Base-by-base conservation (phyloP, 768 basidiomycete species). In the Suillus lakei region DNA sequence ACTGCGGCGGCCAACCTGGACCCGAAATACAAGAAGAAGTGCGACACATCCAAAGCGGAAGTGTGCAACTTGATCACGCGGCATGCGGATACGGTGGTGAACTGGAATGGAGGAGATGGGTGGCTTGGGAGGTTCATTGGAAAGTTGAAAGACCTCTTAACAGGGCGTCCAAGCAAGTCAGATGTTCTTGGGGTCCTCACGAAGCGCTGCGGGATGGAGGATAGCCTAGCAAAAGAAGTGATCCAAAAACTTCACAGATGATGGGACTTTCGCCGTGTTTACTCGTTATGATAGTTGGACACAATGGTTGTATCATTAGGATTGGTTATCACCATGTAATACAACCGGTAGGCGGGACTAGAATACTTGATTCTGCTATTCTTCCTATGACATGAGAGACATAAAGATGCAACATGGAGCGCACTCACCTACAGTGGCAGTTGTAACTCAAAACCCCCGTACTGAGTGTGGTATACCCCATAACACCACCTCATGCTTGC, bases 11-110 rank as follows among this genome's bases (percentile, higher is more conserved):
- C 12, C 10, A 54, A 54, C 18, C 53, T 54, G 5, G 53, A 54
- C 2, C 72, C 70, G n/a, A 74, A 70, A 7, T 70, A 66, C 64
- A 66, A 3, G 36, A 26, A 48, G 58, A 67, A 67, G 46, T 75
- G 18, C 23, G 38, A n/a, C 1, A 5, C 30, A 28, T 58, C 34
- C 62, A 38, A 5, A 39, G 8, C 1, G 4, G 38, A 23, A 55
- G 53, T n/a, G 15, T 6, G 16, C 10, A 9, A 39, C 21, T 26
- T 54, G 53, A 54, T 54, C 30, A 32, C 2, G n/a, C 10, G 30
- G 5, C 32, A 54, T 32, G 2, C 10, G 12, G 6, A 30, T 36
- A 34, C 38, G 3, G 34, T 63, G 32, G 62, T 23, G 54, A 16
- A 59, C 32, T 58, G 53, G 53, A 32, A 32, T n/a, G 30, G 53